Evolutionary conservation across 306 rosid species (phyloP).

Genomic region (Ammopiptanthus mongolicus): DNA sequence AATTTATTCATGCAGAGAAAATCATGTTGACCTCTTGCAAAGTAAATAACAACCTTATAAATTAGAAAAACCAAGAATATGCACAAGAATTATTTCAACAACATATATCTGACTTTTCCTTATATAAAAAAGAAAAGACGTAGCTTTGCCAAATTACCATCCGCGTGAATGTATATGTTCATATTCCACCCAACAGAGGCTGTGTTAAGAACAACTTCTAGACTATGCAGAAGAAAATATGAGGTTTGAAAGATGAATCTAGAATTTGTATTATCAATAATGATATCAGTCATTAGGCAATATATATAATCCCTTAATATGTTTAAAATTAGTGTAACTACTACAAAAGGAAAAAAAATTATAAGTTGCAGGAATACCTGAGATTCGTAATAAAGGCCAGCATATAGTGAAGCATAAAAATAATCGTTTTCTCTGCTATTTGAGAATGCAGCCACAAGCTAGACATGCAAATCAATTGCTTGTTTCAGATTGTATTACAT

Average conservation of each 20-base stretch:
- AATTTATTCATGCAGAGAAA: not conserved
- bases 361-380: constrained; percentile 51
- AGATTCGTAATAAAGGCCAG: constrained; percentile 81
- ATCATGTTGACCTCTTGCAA: not conserved
- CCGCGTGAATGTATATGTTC: not conserved
- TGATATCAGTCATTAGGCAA: not conserved
- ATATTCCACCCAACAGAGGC: not conserved
- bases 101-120: not conserved
- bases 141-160: not conserved
- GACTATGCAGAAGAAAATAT: not conserved
- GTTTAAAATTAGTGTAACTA: not conserved
- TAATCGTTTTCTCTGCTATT: constrained; percentile 52
- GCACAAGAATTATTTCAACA: not conserved
- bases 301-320: not conserved
- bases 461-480: constrained; percentile 25
- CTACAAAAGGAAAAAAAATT: not conserved
- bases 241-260: not conserved
- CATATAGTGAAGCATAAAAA: constrained; percentile 76
- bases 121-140: not conserved
- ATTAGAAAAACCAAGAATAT: not conserved
- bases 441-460: constrained; percentile 82
- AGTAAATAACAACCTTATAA: not conserved
- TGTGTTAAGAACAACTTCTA: not conserved
- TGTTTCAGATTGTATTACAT: constrained; percentile 22
- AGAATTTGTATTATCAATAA: not conserved